Evolutionary conservation across 164 flowering plant genomes (phyloP).

Genomic region (Chimonanthus salicifolius): DNA sequence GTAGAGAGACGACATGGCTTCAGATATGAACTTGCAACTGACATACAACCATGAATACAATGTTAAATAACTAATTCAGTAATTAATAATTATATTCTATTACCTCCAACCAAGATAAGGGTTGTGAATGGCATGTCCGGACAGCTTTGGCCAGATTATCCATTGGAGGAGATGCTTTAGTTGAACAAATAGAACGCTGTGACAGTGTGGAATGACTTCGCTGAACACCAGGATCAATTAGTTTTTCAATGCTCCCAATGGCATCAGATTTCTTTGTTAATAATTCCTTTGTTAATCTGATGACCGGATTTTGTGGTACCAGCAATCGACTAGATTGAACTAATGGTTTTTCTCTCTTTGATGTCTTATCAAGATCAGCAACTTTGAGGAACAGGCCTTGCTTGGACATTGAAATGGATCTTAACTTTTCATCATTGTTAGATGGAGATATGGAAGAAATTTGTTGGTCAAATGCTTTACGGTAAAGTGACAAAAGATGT

Average conservation of each 20-base stretch:
- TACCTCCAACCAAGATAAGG: constrained; percentile 79
- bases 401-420: constrained; percentile 28
- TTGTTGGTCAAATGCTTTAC: constrained; percentile 68
- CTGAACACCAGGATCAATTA: constrained; percentile 49
- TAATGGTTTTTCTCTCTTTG: constrained; percentile 21
- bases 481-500: constrained; percentile 76
- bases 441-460: constrained; percentile 39
- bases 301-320: constrained; percentile 14
- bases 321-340: constrained; percentile 21
- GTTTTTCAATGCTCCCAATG: constrained; percentile 27
- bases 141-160: constrained; percentile 44
- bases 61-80: background rate
- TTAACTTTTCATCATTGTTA: constrained; percentile 28
- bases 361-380: constrained; percentile 21
- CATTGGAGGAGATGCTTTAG: constrained; percentile 45
- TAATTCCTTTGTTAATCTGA: constrained; percentile 21
- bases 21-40: background rate
- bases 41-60: background rate
- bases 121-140: constrained; percentile 84
- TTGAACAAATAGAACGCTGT: constrained; percentile 42
- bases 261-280: constrained; percentile 23
- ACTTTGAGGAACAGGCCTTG: constrained; percentile 22
- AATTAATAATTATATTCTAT: background rate
- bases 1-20: no score
- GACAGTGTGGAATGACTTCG: constrained; percentile 79